A percentile compares a stretch with the other conserved stretches of the same genome.
Conservation (phyloP, 495 filamentous ascomycete genomes). For the Hyaloscypha variabilis region DNA sequence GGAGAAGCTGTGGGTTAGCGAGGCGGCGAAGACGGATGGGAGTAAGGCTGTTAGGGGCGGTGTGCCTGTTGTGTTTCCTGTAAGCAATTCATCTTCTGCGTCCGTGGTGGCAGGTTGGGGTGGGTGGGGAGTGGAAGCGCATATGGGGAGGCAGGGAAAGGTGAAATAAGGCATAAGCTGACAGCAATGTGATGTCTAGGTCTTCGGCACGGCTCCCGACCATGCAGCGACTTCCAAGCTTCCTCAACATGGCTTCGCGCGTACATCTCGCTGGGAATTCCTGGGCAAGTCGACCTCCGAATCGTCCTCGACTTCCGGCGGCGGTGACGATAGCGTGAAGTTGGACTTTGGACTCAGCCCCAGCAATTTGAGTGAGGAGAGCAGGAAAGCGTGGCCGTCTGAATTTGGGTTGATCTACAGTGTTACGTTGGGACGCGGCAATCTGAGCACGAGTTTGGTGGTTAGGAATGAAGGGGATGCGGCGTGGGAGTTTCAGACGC, state of each 20-base stretch:
- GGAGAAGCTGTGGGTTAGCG: conserved; percentile 89
- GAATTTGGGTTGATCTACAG: conserved; percentile 91
- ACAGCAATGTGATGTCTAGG: conserved; percentile 47
- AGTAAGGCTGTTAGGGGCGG: conserved; percentile 69
- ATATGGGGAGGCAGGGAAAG: background rate
- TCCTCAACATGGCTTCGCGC: conserved; percentile 95
- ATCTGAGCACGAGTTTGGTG: conserved; percentile 79
- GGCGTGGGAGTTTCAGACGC: conserved; percentile 86
- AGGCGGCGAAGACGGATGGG: conserved; percentile 68
- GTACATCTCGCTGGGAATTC: conserved; percentile 79
- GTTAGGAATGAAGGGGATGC: conserved; percentile 82
- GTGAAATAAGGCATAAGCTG: background rate
- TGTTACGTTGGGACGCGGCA: conserved; percentile 76
- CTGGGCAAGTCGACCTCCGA: conserved; percentile 71
- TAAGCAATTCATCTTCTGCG: conserved; percentile 41
- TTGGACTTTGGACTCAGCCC: conserved; percentile 91
- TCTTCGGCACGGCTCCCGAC: conserved; percentile 82
- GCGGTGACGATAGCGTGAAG: conserved; percentile 71
- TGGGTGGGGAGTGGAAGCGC: background rate
- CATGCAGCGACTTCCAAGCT: conserved; percentile 72
- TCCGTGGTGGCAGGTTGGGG: background rate
- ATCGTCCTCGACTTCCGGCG: conserved; percentile 39
- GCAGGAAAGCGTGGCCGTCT: conserved; percentile 72
- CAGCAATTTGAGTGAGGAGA: conserved; percentile 64
- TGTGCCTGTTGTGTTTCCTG: conserved; percentile 94